A percentile compares a stretch with the other conserved stretches of the same genome.
phyloP scores from a whole-genome alignment of 345 rosid species.

The Melaleuca quinquenervia region DNA sequence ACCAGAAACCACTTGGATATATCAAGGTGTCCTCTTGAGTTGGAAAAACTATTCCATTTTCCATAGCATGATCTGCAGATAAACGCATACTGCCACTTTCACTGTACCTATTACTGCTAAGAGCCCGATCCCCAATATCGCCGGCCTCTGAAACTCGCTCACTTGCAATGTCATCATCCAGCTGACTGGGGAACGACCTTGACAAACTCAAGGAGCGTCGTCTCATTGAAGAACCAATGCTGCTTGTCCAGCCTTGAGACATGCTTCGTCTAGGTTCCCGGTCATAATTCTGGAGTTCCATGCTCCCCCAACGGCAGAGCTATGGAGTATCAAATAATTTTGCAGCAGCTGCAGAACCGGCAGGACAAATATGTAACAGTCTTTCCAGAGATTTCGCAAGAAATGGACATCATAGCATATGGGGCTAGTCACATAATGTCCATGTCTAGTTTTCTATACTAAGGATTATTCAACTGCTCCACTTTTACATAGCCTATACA shows the following conservation, averaged over 20 bases:
- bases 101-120: conserved; percentile 31
- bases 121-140: conserved; percentile 77
- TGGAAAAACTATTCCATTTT: conserved; percentile 21
- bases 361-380: background rate
- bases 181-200: conserved; percentile 8
- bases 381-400: background rate
- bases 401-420: background rate
- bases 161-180: conserved; percentile 37
- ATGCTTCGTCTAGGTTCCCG: conserved; percentile 10
- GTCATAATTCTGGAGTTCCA: conserved; percentile 27
- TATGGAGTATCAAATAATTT: background rate
- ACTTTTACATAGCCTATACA: background rate
- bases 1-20: conserved; percentile 5
- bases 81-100: conserved; percentile 26
- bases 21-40: conserved; percentile 11
- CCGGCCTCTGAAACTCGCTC: conserved; percentile 83
- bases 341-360: background rate
- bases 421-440: background rate
- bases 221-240: conserved; percentile 35
- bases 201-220: conserved; percentile 36
- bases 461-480: background rate
- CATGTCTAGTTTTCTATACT: background rate
- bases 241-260: conserved; percentile 31
- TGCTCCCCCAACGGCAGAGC: conserved; percentile 6
- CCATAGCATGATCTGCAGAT: conserved; percentile 17